phyloP scores from a whole-genome alignment of 2,329 filamentous ascomycete genomes.

The Monilinia polystroma region DNA sequence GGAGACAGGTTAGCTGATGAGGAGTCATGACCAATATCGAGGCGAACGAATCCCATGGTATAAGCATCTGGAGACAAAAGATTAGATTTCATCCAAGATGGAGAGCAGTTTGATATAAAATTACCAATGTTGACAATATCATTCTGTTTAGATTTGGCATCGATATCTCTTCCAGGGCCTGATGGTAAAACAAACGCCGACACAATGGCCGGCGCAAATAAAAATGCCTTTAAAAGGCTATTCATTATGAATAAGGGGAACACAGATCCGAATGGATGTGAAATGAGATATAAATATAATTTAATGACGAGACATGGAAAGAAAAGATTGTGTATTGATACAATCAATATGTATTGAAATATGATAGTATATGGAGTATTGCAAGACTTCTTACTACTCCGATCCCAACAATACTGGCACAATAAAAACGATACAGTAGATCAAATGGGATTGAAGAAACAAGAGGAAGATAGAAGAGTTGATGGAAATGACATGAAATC shows the following conservation, averaged over 20 bases:
- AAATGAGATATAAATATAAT: background rate
- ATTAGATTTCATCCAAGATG: background rate
- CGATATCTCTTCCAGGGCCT: background rate
- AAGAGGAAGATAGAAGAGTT: background rate
- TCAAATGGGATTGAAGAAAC: background rate
- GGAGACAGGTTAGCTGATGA: conserved; percentile 31
- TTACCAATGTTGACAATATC: background rate
- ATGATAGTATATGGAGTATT: background rate
- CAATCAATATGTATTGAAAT: background rate
- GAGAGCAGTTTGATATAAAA: background rate
- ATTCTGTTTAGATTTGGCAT: conserved; percentile 1
- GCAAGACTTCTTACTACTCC: background rate
- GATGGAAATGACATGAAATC: background rate
- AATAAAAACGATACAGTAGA: background rate
- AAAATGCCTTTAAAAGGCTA: conserved; percentile 37
- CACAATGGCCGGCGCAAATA: conserved; percentile 37
- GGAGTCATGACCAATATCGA: conserved; percentile 28
- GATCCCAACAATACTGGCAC: too few relatives aligned
- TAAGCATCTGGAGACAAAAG: conserved; percentile 22
- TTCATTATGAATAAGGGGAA: conserved; percentile 33
- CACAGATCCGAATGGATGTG: background rate
- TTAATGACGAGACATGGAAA: background rate
- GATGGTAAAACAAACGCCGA: conserved; percentile 33
- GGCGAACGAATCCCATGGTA: conserved; percentile 27
- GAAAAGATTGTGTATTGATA: background rate